phyloP scores from a whole-genome alignment of 2,329 filamentous ascomycete species.

The Aspergillus tubingensis region DNA sequence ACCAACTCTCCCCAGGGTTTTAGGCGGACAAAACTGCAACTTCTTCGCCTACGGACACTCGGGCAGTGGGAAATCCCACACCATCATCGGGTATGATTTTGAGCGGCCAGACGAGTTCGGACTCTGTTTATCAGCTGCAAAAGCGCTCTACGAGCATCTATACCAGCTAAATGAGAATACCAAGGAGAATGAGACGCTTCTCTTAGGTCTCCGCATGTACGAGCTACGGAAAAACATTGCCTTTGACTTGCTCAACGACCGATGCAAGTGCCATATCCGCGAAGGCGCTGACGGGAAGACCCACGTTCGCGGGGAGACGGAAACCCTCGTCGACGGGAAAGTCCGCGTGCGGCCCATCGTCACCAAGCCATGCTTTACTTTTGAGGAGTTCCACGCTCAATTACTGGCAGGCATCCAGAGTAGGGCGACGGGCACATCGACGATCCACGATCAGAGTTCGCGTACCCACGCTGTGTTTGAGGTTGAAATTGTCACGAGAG shows the following conservation, averaged over 20 bases:
- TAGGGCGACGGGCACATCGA: conserved; percentile 42
- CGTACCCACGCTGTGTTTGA: conserved; percentile 49
- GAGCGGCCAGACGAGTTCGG: conserved; percentile 38
- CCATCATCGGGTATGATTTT: conserved; percentile 48
- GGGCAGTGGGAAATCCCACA: conserved; percentile 47
- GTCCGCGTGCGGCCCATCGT: conserved; percentile 45
- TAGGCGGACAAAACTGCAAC: conserved; percentile 30
- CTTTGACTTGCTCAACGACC: conserved; percentile 46
- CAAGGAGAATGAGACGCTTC: no score
- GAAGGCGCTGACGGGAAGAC: conserved; percentile 44
- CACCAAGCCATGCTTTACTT: conserved; percentile 34
- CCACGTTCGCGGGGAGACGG: conserved; percentile 48
- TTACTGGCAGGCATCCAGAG: conserved; percentile 34
- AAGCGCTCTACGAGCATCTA: conserved; percentile 31
- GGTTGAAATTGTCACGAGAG: conserved; percentile 44
- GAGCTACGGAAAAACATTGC: conserved; percentile 47
- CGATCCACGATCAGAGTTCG: conserved; percentile 49
- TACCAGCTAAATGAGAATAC: conserved; percentile 34
- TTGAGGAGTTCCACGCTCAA: conserved; percentile 33
- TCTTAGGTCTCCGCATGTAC: conserved; percentile 40
- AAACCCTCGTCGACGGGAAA: conserved; percentile 42
- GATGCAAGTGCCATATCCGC: conserved; percentile 43
- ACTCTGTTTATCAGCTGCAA: conserved; percentile 40
- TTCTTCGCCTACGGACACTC: conserved; percentile 50
- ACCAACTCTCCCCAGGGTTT: no score